Conservation (phyloP, 257 asterid species). For the Salvia splendens region DNA sequence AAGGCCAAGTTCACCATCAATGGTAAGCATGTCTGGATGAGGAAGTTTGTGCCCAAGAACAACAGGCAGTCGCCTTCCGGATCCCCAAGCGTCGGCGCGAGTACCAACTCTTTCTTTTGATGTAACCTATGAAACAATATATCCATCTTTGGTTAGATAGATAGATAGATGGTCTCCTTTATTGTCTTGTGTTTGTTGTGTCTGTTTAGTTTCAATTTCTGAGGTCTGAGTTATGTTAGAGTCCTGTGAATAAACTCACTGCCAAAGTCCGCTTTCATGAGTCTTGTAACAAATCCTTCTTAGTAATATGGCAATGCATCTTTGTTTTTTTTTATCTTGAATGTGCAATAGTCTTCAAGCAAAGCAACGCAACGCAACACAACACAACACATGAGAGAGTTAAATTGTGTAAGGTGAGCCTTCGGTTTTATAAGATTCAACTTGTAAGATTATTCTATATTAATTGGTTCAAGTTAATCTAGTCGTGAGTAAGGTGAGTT, state of each 20-base stretch:
- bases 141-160: neutral
- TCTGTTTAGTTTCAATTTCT: conserved; percentile 2
- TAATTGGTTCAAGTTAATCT: too few relatives aligned
- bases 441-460: too few relatives aligned
- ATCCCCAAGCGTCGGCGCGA: conserved; percentile 10
- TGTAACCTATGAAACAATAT: neutral
- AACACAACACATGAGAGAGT: too few relatives aligned
- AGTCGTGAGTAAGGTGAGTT: too few relatives aligned
- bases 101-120: conserved; percentile 9
- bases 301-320: neutral
- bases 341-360: neutral
- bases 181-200: neutral
- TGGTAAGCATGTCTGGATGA: conserved; percentile 80
- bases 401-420: too few relatives aligned
- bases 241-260: neutral
- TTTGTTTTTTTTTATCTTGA: neutral
- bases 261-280: neutral
- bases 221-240: neutral
- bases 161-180: too few relatives aligned
- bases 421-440: too few relatives aligned
- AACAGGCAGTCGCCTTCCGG: conserved; percentile 13
- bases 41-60: conserved; percentile 46
- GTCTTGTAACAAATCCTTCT: neutral
- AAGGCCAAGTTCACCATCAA: conserved; percentile 65
- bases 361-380: too few relatives aligned